These are phyloP conservation scores for Pseudogymnoascus sp. DNA, from an alignment of 2,329 filamentous ascomycete genomes.

Conservation along the genomic window DNA sequence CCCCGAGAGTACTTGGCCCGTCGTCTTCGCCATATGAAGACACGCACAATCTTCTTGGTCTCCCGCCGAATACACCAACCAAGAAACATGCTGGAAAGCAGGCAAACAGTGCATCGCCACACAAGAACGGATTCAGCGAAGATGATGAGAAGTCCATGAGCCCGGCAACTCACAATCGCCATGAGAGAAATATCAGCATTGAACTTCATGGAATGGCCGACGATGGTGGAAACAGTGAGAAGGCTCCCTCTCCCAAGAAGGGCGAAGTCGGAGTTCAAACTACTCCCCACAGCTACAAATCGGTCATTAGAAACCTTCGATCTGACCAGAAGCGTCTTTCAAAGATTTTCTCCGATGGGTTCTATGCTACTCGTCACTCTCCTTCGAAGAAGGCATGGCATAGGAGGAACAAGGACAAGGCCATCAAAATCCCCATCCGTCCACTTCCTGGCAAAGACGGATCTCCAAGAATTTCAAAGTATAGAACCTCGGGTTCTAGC, in stretches of 20 bases:
- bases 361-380: constrained; percentile 10
- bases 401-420: not conserved
- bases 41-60: constrained; percentile 19
- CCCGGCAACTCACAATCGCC: not conserved
- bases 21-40: constrained; percentile 19
- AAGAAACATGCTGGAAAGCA: not conserved
- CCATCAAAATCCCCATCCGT: constrained; percentile 1
- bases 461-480: constrained; percentile 1
- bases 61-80: constrained; percentile 2
- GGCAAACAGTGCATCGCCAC: not conserved
- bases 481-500: not conserved
- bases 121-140: not conserved
- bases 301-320: not conserved
- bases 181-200: constrained; percentile 15
- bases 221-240: constrained; percentile 18
- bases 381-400: not conserved
- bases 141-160: constrained; percentile 2
- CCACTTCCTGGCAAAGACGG: not conserved
- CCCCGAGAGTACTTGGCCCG: constrained; percentile 12
- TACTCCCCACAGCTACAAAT: not conserved
- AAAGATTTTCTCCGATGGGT: constrained; percentile 17
- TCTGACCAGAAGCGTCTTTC: constrained; percentile 9
- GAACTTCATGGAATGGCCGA: constrained; percentile 21
- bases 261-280: not conserved
- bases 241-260: not conserved